Base-by-base conservation (phyloP, 331 rosid genomes). In the Quercus lobata region DNA sequence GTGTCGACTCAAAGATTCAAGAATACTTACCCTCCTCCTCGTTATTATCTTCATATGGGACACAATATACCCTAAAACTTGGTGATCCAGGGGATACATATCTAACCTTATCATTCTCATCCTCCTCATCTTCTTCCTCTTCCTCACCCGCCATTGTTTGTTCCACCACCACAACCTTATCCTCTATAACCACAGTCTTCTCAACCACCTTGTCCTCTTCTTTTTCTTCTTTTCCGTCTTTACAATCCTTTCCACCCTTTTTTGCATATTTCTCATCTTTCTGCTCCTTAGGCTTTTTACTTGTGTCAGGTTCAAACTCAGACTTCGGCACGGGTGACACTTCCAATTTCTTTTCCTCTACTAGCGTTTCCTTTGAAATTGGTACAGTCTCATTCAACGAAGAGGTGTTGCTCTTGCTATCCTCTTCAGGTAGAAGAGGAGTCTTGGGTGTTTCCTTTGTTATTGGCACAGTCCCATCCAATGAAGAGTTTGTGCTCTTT, bases 1-100 rank as follows among this genome's bases (percentile, higher is more conserved):
- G 17, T 5, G 54, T 10, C 54, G 17, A 35, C 22, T 68, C 53
- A 18, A 29, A 35, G 27, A 35, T 44, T 79, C 1, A 4, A 32
- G 22, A 22, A 5, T 22, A 69, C 88, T 80, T 44, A 75, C 79
- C 2, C 54, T 60, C 55, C 53, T 72, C 57, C 4, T 82, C 77
- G 1, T 58, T 74, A 44, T 32, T 25, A 5, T 71, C 75, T 44
- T n/a, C 25, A 1, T 74, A 16, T 6, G 84, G 85, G 15, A 18
- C 19, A 72, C 87, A 91, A 81, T 89, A 94, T 76, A 94, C 84
- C 79, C 79, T 84, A 75, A 94, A 94, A 80, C 98, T 94, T 4
- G 97, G 96, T 0, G 96, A 94, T 10, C 91, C 78, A 0, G 81
- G 90, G 73, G 88, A 76, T 71, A 85, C 18, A 2, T 0, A 2